Evolutionary conservation across 176 grass and related monocot genomes (phyloP).

Genomic region (Musa troglodytarum): DNA sequence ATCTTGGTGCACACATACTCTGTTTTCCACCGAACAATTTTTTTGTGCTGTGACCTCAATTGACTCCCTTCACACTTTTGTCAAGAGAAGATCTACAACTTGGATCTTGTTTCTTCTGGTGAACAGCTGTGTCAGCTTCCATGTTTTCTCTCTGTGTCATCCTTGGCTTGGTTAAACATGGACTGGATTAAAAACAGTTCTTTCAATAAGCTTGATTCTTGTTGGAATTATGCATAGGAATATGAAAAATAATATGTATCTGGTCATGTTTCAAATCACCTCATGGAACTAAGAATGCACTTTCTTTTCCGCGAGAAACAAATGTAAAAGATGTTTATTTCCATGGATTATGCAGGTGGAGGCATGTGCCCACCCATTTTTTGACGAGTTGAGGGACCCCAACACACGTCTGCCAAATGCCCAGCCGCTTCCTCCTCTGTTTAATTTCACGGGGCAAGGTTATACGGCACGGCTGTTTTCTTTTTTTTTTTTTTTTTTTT

Average conservation of each 20-base stretch:
- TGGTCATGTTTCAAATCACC: neutral
- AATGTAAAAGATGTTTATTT: neutral
- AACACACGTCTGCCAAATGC: slow-evolving; percentile 4
- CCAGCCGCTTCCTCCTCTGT: slow-evolving; percentile 9
- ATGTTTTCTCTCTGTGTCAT: neutral
- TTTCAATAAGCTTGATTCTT: too few species aligned
- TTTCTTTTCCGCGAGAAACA: neutral
- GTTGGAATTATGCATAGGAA: too few species aligned
- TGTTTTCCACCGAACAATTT: neutral
- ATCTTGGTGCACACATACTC: neutral
- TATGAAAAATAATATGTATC: too few species aligned
- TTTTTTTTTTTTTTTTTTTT: too few species aligned
- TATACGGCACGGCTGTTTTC: neutral
- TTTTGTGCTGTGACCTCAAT: neutral
- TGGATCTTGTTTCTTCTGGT: neutral
- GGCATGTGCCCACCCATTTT: slow-evolving; percentile 19
- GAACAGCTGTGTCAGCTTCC: neutral
- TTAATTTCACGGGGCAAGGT: slow-evolving; percentile 14
- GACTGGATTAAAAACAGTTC: too few species aligned
- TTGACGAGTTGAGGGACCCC: slow-evolving; percentile 17
- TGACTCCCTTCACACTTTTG: neutral
- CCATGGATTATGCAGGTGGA: slow-evolving; percentile 4
- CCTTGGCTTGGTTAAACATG: neutral
- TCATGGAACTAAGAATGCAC: neutral
- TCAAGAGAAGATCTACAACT: neutral